phyloP scores from a whole-genome alignment of 257 asterid genomes.

The Gentiana dahurica region DNA sequence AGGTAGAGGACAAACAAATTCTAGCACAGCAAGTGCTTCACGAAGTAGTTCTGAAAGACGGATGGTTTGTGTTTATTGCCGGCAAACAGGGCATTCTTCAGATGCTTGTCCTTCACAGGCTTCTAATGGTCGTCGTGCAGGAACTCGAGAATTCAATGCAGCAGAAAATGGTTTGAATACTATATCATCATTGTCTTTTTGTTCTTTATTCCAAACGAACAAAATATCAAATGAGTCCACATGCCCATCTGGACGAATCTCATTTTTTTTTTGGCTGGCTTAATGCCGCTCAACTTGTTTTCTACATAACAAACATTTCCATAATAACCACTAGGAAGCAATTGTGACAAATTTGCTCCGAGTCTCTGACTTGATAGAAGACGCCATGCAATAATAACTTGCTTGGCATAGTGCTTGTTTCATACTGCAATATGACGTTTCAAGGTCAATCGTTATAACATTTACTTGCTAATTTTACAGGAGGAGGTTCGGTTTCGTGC shows the following conservation, averaged over 20 bases:
- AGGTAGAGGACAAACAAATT: constrained; percentile 64
- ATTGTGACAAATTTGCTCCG: no score
- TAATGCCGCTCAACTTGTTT: no score
- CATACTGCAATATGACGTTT: no score
- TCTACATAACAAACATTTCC: no score
- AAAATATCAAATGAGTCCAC: no score
- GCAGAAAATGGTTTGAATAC: constrained; percentile 42
- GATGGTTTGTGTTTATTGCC: constrained; percentile 33
- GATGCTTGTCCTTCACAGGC: constrained; percentile 36
- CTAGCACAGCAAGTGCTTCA: constrained; percentile 41
- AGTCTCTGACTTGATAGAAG: no score
- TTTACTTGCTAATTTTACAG: constrained; percentile 29
- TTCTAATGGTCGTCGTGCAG: constrained; percentile 35
- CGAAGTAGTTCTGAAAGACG: constrained; percentile 49
- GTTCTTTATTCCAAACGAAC: background rate
- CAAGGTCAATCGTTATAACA: no score
- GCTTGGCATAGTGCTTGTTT: no score
- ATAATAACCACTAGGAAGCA: no score
- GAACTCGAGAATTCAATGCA: constrained; percentile 29
- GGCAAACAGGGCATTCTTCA: constrained; percentile 60
- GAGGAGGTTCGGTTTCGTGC: constrained; percentile 66
- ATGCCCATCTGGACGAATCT: no score
- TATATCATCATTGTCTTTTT: constrained; percentile 7
- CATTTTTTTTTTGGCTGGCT: no score
- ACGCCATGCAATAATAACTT: no score